phyloP scores from a whole-genome alignment of 208 protist species.

The Tritrichomonas foetus region DNA sequence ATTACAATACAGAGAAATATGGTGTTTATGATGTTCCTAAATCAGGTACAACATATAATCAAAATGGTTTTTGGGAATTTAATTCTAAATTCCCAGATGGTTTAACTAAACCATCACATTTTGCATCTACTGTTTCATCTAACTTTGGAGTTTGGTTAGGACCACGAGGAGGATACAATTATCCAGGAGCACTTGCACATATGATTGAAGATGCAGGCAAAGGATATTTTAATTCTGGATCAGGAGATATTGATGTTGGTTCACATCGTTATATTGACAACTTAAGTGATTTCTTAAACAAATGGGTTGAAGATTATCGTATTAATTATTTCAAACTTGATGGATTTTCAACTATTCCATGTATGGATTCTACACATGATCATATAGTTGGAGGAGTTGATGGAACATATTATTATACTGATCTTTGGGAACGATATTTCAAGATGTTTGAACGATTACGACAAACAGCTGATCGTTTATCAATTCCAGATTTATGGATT shows the following conservation, averaged over 20 bases:
- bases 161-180: not conserved
- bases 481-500: not conserved
- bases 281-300: not conserved
- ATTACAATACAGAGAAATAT: slow-evolving; percentile 20
- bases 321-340: slow-evolving; percentile 33
- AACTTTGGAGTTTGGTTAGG: not conserved
- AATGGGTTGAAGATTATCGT: not conserved
- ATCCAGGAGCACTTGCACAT: not conserved
- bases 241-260: not conserved
- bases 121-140: not conserved
- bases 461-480: not conserved
- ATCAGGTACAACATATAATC: not conserved
- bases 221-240: not conserved
- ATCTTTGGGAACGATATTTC: not conserved
- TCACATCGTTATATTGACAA: not conserved
- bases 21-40: not conserved
- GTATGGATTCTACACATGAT: not conserved
- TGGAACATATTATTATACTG: not conserved
- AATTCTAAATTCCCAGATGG: slow-evolving; percentile 14
- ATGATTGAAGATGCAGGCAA: slow-evolving; percentile 7
- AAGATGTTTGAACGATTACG: not conserved
- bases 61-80: not conserved
- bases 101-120: not conserved
- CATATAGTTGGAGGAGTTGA: not conserved
- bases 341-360: not conserved